Base-by-base conservation (phyloP, 2,329 filamentous ascomycete genomes). In the Fusarium bactridioides region DNA sequence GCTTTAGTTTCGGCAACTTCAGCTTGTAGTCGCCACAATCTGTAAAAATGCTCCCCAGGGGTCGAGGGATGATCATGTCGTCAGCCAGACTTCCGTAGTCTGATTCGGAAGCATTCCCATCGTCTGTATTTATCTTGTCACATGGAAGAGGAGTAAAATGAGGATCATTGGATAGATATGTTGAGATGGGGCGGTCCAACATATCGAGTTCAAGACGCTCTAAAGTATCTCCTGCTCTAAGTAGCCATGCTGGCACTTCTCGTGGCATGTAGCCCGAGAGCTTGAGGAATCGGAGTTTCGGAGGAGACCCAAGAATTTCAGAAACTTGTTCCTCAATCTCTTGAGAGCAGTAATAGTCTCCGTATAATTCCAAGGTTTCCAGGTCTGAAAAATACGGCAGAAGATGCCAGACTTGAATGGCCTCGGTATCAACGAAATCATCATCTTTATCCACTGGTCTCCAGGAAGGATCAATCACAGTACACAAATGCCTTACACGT, bases 191-290 rank as follows among this genome's bases (percentile, higher is more conserved):
- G 2, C 64, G 57, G 16, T 74, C 74, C 4, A 76, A 4, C 66
- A 76, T 71, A 18, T 55, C 61, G 2, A 76, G 58, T 37, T 76
- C 72, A 0, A 76, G 4, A 0, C 74, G 65, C 5, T 76, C 69
- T 0, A 76, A 31, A 1, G 53, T 69, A 4, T 61, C 41, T 5
- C 40, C 35, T 0, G 37, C 43, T 23, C 9, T 40, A 4, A 76
- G 27, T 2, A 64, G 27, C 74, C 74, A 76, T 12, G 41, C 19
- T 7, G 72, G 53, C 1, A 76, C 37, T 8, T 31, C 25, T 1
- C 27, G 29, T 1, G 74, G 69, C 9, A 76, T 38, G 16, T 69
- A 73, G 0, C 65, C 71, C 7, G 37, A 31, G 2, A 76, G 45
- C 21, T 73, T 74, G 2, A 38, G 50, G 11, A 69, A 76, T 1